A percentile compares a stretch with the other conserved stretches of the same genome.
These are phyloP conservation scores for Chloranthus sessilifolius DNA, from an alignment of 164 flowering plant genomes.

Conservation along the genomic window DNA sequence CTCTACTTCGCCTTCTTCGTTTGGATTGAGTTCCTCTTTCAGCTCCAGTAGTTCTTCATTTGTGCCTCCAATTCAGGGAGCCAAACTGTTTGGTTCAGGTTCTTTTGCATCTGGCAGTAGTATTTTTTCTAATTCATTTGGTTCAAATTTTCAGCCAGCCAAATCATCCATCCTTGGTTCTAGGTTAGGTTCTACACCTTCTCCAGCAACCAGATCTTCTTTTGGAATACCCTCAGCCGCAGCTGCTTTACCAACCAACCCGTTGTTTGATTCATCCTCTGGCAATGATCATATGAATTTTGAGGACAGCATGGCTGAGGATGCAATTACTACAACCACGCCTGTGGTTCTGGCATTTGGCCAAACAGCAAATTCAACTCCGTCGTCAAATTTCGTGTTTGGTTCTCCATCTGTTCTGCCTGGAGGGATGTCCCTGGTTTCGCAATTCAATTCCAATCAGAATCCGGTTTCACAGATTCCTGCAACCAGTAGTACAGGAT, in stretches of 20 bases:
- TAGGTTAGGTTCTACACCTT: too few relatives aligned
- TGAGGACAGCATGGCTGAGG: constrained; percentile 97
- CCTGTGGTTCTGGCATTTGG: constrained; percentile 39
- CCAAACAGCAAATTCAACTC: constrained; percentile 31
- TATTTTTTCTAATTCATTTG: too few relatives aligned
- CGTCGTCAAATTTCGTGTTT: constrained; percentile 37
- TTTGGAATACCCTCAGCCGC: constrained; percentile 45
- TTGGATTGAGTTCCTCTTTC: constrained; percentile 32
- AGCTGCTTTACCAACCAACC: constrained; percentile 20
- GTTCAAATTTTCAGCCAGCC: constrained; percentile 6
- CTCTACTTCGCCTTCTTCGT: constrained; percentile 38
- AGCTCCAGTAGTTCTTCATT: constrained; percentile 31
- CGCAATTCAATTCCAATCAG: constrained; percentile 57
- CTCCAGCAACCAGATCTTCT: constrained; percentile 29
- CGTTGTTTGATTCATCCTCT: constrained; percentile 33
- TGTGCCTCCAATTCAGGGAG: constrained; percentile 35
- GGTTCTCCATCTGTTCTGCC: constrained; percentile 31
- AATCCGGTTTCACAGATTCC: constrained; percentile 36
- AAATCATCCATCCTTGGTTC: constrained; percentile 1
- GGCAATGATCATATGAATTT: constrained; percentile 68
- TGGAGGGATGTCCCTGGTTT: constrained; percentile 29
- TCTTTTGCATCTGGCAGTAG: too few relatives aligned
- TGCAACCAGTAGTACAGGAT: too few relatives aligned
- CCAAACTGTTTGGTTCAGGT: too few relatives aligned
- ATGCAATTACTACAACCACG: constrained; percentile 45